Base-by-base conservation (phyloP, 371 early-diverging fungal genomes). In the Rhizopus sp. region DNA sequence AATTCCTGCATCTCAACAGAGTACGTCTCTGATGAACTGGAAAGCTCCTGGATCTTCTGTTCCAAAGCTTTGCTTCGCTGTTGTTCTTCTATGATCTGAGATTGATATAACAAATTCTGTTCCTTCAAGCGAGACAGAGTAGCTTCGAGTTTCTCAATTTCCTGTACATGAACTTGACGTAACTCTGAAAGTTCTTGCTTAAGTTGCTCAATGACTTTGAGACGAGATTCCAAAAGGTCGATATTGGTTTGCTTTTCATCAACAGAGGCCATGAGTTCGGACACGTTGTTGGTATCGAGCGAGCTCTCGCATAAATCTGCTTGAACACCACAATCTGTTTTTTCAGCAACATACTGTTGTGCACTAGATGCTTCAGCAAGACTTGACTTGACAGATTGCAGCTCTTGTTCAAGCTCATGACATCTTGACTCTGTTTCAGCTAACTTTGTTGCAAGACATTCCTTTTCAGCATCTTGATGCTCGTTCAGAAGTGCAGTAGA, bases 121-220 rank as follows among this genome's bases (percentile, higher is more conserved):
- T 53, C 51, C 31, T 60, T 58, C 31, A 69, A 41, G 9, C 59
- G 12, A 5, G 0, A 6, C 1, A 64, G 17, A 30, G 17, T 15
- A 3, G 39, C 38, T 53, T 73, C 66, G 0, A 72, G 58, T 4
- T 59, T 55, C 7, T 40, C 12, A 6, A 66, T 66, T 15, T 70
- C 62, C 13, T 50, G 9, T 1, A 40, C 10, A 32, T 72, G 76
- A 0, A 31, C n/a, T 37, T 63, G 65, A 3, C 73, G 61, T 48
- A 62, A 10, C 6, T 59, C 37, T 35, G 37, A 35, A 16, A 69
- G 16, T 12, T 73, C 72, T 2, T 42, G 15, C 12, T 65, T 71
- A 13, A 73, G 33, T 0, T 38, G 6, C 7, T 68, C 66, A 17
- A 72, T 59, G 29, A 72, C 75, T n/a, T 45, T 44, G 44, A 78